A percentile compares a stretch with the other conserved stretches of the same genome.
Evolutionary conservation across 78 protist species (phyloP).

Genomic region (Emiliania huxleyi): DNA sequence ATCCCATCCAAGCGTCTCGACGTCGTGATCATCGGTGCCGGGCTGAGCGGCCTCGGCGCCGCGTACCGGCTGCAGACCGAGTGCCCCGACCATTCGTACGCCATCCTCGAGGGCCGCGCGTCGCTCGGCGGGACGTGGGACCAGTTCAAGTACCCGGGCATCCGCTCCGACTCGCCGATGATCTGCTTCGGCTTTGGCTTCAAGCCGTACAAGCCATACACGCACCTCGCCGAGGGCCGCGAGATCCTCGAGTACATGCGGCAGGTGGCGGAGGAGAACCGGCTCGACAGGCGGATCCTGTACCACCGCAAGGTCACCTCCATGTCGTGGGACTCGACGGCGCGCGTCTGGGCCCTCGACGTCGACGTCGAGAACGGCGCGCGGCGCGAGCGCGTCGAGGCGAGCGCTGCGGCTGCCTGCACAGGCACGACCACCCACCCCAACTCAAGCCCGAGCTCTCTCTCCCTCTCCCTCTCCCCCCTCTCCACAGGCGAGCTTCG

Average conservation of each 20-base stretch:
- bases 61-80: neutral
- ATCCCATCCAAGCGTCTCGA: neutral
- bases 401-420: neutral
- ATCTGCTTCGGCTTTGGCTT: neutral
- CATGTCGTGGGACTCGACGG: neutral
- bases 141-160: neutral
- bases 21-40: neutral
- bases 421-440: too few relatives aligned
- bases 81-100: neutral
- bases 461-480: too few relatives aligned
- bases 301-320: neutral
- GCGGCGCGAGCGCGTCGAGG: neutral
- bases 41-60: neutral
- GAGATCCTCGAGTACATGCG: neutral
- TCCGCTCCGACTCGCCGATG: neutral
- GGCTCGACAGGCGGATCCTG: neutral
- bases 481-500: too few relatives aligned
- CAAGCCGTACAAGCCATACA: neutral
- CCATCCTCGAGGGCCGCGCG: neutral
- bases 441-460: too few relatives aligned
- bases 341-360: neutral
- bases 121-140: neutral
- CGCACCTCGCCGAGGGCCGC: neutral
- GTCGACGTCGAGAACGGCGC: neutral
- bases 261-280: neutral